phyloP scores from a whole-genome alignment of 495 filamentous ascomycete genomes.

The Xylona heveae region DNA sequence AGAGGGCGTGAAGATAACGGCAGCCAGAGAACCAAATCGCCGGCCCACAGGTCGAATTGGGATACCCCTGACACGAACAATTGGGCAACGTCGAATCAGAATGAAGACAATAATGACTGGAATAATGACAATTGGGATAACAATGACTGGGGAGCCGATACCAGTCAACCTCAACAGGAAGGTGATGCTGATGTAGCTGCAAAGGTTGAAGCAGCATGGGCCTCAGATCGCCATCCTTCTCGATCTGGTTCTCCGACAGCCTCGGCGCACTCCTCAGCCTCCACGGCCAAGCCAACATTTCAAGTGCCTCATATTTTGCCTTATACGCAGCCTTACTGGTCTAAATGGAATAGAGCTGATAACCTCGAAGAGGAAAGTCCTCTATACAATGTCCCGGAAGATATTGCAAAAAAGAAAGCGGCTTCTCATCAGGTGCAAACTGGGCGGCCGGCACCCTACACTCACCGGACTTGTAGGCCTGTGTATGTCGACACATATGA shows the following conservation, averaged over 20 bases:
- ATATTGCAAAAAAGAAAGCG: conserved; percentile 1
- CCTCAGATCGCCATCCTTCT: no score
- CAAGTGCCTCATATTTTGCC: no score
- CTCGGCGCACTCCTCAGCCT: no score
- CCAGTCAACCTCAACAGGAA: background rate
- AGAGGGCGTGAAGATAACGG: no score
- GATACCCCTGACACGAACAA: no score
- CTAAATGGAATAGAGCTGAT: conserved; percentile 4
- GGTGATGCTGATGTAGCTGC: no score
- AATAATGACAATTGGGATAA: conserved; percentile 1
- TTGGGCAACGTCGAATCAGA: no score
- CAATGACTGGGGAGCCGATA: background rate
- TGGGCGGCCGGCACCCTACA: conserved; percentile 16
- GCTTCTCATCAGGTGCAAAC: conserved; percentile 15
- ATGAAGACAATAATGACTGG: conserved; percentile 3
- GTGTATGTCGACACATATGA: conserved; percentile 20
- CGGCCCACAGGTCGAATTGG: no score
- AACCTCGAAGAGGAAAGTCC: conserved; percentile 3
- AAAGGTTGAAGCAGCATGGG: no score
- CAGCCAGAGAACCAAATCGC: no score
- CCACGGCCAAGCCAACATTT: no score
- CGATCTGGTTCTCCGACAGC: no score
- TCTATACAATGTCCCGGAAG: conserved; percentile 4
- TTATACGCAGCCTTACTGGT: conserved; percentile 6
- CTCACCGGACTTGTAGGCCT: conserved; percentile 14